phyloP scores from a whole-genome alignment of 805 yeast species.

The Ogataea pignaliae region DNA sequence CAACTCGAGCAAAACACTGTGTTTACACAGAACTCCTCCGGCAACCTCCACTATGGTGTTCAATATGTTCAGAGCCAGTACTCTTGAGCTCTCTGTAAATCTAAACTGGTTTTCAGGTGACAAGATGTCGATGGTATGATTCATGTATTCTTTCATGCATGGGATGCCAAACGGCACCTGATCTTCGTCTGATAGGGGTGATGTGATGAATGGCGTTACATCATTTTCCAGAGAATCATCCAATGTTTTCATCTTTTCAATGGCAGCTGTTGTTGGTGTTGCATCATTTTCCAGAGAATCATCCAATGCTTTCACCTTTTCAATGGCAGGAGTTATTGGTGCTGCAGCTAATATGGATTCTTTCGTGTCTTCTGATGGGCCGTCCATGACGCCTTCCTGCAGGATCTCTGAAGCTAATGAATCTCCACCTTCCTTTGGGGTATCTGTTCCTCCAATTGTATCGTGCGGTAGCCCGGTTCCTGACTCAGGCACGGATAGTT shows the following conservation, averaged over 20 bases:
- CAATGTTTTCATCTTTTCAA: neutral
- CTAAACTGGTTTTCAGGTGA: conserved; percentile 79
- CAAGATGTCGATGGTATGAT: conserved; percentile 70
- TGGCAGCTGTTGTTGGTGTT: neutral
- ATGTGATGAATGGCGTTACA: conserved; percentile 18
- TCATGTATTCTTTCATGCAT: conserved; percentile 72
- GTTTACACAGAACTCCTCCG: conserved; percentile 57
- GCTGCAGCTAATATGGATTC: neutral
- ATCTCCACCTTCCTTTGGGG: conserved; percentile 1
- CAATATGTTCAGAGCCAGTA: conserved; percentile 73
- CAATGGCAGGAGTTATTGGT: neutral
- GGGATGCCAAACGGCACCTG: conserved; percentile 62
- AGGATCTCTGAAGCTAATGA: neutral
- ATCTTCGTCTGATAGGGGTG: conserved; percentile 16
- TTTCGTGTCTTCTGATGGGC: neutral
- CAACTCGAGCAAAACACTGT: conserved; percentile 61
- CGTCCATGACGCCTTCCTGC: neutral
- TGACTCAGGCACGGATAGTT: conserved; percentile 20
- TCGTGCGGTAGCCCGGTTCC: conserved; percentile 47
- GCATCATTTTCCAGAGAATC: neutral
- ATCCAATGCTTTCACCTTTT: neutral
- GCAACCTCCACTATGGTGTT: conserved; percentile 78
- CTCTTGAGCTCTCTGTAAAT: conserved; percentile 82
- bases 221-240: neutral
- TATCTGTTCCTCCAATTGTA: conserved; percentile 46